Percentiles rank a stretch among this genome's conserved stretches.
Evolutionary conservation across 495 filamentous ascomycete genomes (phyloP).

Genomic region (Aspergillus asperescens): DNA sequence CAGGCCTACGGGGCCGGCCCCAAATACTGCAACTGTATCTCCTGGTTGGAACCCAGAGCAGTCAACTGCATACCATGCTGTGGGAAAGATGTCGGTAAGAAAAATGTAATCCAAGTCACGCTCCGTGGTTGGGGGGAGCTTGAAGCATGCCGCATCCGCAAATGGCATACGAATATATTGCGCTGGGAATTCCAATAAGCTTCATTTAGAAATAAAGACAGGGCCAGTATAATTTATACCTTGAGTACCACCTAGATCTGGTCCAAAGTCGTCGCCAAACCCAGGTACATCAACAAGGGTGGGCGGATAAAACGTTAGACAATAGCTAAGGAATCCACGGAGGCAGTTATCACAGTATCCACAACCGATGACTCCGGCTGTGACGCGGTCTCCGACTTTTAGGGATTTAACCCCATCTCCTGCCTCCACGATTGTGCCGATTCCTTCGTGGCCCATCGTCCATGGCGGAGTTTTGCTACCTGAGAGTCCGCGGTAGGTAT

Average conservation of each 20-base stretch:
- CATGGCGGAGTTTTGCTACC: neutral
- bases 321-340: too few species aligned
- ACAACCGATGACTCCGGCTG: too few species aligned
- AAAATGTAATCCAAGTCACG: conserved; percentile 11
- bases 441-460: conserved; percentile 27
- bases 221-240: too few species aligned
- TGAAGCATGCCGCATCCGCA: conserved; percentile 17
- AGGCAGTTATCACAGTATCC: too few species aligned
- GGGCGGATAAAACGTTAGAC: conserved; percentile 7
- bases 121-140: too few species aligned
- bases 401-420: conserved; percentile 21
- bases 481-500: conserved; percentile 21
- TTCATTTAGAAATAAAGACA: too few species aligned
- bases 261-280: conserved; percentile 2
- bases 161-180: neutral
- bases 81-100: conserved; percentile 9
- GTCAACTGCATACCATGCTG: conserved; percentile 4
- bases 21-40: conserved; percentile 12
- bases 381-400: conserved; percentile 30
- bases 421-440: conserved; percentile 27
- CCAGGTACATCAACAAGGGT: conserved; percentile 6
- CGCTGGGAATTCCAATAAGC: too few species aligned
- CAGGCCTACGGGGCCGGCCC: conserved; percentile 35
- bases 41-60: conserved; percentile 5
- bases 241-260: too few species aligned